Conservation (phyloP, 441 rosid species). For the Breynia disticha region DNA sequence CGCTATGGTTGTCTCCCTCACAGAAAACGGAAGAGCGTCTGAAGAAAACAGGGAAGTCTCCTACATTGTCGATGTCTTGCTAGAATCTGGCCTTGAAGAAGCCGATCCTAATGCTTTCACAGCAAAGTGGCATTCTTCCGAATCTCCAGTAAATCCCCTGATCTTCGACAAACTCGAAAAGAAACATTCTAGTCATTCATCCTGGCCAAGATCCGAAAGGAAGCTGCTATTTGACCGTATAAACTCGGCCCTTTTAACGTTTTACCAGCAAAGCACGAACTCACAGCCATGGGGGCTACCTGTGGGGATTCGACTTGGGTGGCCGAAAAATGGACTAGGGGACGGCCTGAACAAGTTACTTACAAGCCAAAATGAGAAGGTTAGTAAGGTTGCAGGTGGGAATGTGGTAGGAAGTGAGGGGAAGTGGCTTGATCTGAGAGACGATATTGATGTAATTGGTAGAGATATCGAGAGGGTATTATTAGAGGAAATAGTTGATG, state of each 20-base stretch:
- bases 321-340: slow-evolving; percentile 34
- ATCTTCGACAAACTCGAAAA: slow-evolving; percentile 77
- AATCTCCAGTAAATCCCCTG: slow-evolving; percentile 50
- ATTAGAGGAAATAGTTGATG: slow-evolving; percentile 55
- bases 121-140: slow-evolving; percentile 51
- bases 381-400: slow-evolving; percentile 26
- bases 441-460: slow-evolving; percentile 50
- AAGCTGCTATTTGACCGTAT: slow-evolving; percentile 60
- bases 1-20: slow-evolving; percentile 24
- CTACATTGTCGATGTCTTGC: slow-evolving; percentile 44
- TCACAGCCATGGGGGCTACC: slow-evolving; percentile 49
- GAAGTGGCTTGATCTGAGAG: slow-evolving; percentile 53
- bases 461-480: slow-evolving; percentile 60
- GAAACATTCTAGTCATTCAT: slow-evolving; percentile 25
- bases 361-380: slow-evolving; percentile 28
- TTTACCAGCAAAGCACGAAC: slow-evolving; percentile 33
- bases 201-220: slow-evolving; percentile 53
- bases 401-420: slow-evolving; percentile 21
- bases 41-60: slow-evolving; percentile 48
- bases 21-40: slow-evolving; percentile 22
- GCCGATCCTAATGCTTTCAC: slow-evolving; percentile 34
- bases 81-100: slow-evolving; percentile 38
- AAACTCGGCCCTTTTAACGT: slow-evolving; percentile 41
- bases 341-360: slow-evolving; percentile 34
- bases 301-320: slow-evolving; percentile 16